Percentiles rank a stretch among this genome's conserved stretches.
These are phyloP conservation scores for Trametes versicolor DNA, from an alignment of 1,284 basidiomycete species.

Conservation along the genomic window DNA sequence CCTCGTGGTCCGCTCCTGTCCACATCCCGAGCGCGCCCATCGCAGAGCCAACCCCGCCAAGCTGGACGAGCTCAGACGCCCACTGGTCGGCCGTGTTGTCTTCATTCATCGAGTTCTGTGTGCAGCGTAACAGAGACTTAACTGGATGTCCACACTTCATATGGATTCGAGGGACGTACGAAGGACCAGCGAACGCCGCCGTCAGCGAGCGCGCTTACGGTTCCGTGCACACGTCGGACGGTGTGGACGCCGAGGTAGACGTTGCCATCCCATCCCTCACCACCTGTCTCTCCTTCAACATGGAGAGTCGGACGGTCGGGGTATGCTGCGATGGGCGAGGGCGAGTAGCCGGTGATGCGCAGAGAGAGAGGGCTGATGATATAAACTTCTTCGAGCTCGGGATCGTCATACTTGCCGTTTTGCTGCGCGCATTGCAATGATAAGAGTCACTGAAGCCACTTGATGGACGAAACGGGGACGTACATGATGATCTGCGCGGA, in stretches of 20 bases:
- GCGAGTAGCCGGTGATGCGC: conserved; percentile 54
- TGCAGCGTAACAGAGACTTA: neutral
- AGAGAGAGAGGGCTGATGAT: conserved; percentile 63
- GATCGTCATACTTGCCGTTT: conserved; percentile 41
- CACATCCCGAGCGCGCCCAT: too few relatives aligned
- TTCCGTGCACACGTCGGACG: conserved; percentile 51
- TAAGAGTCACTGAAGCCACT: neutral
- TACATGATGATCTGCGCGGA: conserved; percentile 50
- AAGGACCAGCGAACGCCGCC: conserved; percentile 64
- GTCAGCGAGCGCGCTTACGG: conserved; percentile 59
- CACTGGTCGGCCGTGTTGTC: conserved; percentile 42
- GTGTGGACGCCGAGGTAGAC: conserved; percentile 30
- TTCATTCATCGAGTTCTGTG: conserved; percentile 24
- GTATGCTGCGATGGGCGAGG: conserved; percentile 46
- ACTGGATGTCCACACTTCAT: neutral
- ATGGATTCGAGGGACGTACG: conserved; percentile 45
- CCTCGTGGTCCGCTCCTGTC: too few relatives aligned
- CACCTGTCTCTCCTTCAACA: conserved; percentile 55
- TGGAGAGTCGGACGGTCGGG: conserved; percentile 59
- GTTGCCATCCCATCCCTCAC: conserved; percentile 46
- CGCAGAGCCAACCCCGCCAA: too few relatives aligned
- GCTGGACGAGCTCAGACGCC: too few relatives aligned
- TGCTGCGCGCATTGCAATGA: conserved; percentile 30
- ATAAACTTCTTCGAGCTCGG: conserved; percentile 55
- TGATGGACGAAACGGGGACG: conserved; percentile 10